Evolutionary conservation across 2,329 filamentous ascomycete species (phyloP).

Genomic region (Leptographium procerum): DNA sequence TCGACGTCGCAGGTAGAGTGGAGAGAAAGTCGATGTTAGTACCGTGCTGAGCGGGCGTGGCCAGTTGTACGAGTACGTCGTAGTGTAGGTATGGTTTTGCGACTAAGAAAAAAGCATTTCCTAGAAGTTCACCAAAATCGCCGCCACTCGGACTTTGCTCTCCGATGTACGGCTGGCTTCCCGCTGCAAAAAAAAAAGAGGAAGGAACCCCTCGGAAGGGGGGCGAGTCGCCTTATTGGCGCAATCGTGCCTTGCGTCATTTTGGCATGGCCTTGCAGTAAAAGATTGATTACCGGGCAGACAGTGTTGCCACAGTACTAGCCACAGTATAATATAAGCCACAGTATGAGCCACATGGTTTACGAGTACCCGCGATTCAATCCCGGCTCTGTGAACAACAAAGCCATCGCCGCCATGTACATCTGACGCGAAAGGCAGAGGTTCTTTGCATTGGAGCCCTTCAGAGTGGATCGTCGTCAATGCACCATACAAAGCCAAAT

Average conservation of each 20-base stretch:
- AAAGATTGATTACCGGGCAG: too few species aligned
- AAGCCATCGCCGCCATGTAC: too few species aligned
- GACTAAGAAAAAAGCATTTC: neutral
- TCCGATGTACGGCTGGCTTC: conserved; percentile 10
- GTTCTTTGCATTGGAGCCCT: too few species aligned
- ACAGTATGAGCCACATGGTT: neutral
- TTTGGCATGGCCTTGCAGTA: neutral
- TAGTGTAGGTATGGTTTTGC: neutral
- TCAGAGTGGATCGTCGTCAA: too few species aligned
- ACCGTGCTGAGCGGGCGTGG: too few species aligned
- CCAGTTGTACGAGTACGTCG: too few species aligned
- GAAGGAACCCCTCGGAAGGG: neutral
- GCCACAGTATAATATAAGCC: neutral
- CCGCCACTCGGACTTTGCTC: conserved; percentile 9
- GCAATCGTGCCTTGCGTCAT: neutral
- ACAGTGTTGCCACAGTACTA: too few species aligned
- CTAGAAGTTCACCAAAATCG: neutral
- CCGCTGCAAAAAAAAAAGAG: neutral
- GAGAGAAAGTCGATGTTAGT: too few species aligned
- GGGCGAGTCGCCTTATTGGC: neutral
- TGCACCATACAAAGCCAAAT: too few species aligned
- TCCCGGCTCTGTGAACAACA: too few species aligned
- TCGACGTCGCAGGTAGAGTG: neutral
- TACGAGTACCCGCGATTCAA: too few species aligned
- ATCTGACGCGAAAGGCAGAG: too few species aligned